phyloP scores from a whole-genome alignment of 2,329 filamentous ascomycete genomes.

The Xylaria sp. region DNA sequence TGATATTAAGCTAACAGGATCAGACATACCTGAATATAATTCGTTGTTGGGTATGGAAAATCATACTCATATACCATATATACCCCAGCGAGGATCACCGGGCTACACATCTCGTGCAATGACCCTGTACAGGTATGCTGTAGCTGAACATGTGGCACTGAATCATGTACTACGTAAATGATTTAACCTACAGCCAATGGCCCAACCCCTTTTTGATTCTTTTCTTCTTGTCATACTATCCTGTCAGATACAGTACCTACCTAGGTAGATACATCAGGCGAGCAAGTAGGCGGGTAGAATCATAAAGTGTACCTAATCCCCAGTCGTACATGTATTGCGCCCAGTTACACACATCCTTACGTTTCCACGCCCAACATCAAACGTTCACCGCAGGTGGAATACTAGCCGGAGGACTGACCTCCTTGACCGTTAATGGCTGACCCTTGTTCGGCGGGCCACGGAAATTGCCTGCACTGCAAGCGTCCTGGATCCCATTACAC shows the following conservation, averaged over 20 bases:
- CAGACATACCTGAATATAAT: too few species aligned
- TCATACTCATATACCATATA: too few species aligned
- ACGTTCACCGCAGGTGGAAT: conserved; percentile 42
- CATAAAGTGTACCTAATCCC: not conserved
- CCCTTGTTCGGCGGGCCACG: conserved; percentile 61
- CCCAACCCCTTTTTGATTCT: too few species aligned
- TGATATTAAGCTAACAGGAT: too few species aligned
- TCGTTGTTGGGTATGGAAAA: too few species aligned
- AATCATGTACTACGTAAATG: too few species aligned
- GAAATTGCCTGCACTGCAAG: conserved; percentile 57
- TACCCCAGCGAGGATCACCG: too few species aligned
- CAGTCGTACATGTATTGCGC: not conserved
- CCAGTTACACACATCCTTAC: not conserved
- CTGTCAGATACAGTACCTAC: not conserved
- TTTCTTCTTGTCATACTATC: too few species aligned
- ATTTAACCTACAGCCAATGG: too few species aligned
- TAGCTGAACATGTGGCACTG: too few species aligned
- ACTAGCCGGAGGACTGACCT: conserved; percentile 41
- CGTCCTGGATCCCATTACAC: conserved; percentile 62
- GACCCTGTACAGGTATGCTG: too few species aligned
- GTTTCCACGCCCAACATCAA: not conserved
- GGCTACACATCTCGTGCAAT: too few species aligned
- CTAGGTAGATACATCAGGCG: not conserved
- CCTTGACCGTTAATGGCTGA: conserved; percentile 49
- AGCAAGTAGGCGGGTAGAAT: not conserved